Base-by-base conservation (phyloP, 805 yeast species). In the Pichia nakasei region DNA sequence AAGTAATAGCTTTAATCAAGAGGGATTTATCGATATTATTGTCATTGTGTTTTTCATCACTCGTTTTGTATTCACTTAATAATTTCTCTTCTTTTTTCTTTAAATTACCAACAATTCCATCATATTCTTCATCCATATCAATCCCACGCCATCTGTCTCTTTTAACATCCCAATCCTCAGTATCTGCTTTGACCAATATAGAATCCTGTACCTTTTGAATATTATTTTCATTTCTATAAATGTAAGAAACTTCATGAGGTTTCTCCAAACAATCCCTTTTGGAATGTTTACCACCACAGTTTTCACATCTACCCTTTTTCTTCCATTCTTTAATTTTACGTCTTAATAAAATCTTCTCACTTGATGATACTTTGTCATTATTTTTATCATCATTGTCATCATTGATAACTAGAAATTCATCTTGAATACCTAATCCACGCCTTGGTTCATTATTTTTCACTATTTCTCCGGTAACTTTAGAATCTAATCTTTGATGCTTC, bases 71-170 rank as follows among this genome's bases (percentile, higher is more conserved):
- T 27, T 35, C 11, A n/a, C 55, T 55, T 37, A 58, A 47, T 39
- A 26, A 53, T 46, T 51, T 48, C 48, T 64, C 66, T 35, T 52
- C 52, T 50, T 66, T 59, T 35, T 49, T 54, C 43, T 69, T 66
- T 75, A 82, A 75, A 38, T 65, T 64, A 41, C 62, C 57, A 6
- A 78, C 52, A 26, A 74, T 72, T 12, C 68, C 63, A 39, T 70
- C 73, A 66, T 83, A 85, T 42, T 82, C 86, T 11, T 68, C 65
- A 9, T 53, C 55, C 9, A 76, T 69, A 38, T 82, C 79, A 56
- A 77, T 84, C 0, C 95, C 95, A 55, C 75, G 82, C 95, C 93
- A 85, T 46, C 86, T 68, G 60, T 85, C 95, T 46, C 88, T 64
- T 49, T 80, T 82, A 11, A 80, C 73, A 53, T 84, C 94, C 72